phyloP scores from a whole-genome alignment of 2,329 filamentous ascomycete species.

The Penicillium sp. region DNA sequence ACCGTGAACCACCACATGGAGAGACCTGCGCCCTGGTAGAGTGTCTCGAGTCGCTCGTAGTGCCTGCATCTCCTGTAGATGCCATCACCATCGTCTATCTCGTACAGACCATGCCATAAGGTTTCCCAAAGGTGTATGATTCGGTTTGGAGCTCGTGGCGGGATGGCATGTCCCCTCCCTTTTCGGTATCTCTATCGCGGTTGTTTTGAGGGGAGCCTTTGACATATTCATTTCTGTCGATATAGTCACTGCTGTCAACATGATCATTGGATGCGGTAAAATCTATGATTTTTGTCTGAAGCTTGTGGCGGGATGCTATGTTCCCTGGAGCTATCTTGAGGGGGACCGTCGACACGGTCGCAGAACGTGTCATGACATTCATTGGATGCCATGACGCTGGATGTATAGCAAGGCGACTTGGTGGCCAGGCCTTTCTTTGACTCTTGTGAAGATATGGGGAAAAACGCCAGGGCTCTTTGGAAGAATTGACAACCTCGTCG shows the following conservation, averaged over 20 bases:
- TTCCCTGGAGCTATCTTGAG: too few relatives aligned
- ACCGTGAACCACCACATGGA: neutral
- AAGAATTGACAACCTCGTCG: neutral
- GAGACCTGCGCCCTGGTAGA: constrained; percentile 22
- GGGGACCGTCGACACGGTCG: too few relatives aligned
- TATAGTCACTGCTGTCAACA: neutral
- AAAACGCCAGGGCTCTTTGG: constrained; percentile 7
- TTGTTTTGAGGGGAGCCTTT: neutral
- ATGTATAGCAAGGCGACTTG: neutral
- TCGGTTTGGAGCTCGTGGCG: constrained; percentile 13
- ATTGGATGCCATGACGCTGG: neutral
- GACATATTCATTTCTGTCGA: neutral
- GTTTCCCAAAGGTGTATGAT: constrained; percentile 21
- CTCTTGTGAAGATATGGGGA: neutral
- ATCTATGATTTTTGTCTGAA: too few relatives aligned
- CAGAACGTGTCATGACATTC: too few relatives aligned
- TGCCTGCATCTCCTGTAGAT: constrained; percentile 8
- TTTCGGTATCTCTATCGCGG: neutral
- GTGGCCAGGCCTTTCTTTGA: neutral
- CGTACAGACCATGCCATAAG: constrained; percentile 24
- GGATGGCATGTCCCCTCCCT: neutral
- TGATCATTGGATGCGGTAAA: too few relatives aligned
- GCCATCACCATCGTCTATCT: constrained; percentile 13
- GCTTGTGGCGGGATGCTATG: too few relatives aligned
- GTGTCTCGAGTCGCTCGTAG: constrained; percentile 14